Conservation (phyloP, 768 basidiomycete genomes). For the Tricholoma matsutake region DNA sequence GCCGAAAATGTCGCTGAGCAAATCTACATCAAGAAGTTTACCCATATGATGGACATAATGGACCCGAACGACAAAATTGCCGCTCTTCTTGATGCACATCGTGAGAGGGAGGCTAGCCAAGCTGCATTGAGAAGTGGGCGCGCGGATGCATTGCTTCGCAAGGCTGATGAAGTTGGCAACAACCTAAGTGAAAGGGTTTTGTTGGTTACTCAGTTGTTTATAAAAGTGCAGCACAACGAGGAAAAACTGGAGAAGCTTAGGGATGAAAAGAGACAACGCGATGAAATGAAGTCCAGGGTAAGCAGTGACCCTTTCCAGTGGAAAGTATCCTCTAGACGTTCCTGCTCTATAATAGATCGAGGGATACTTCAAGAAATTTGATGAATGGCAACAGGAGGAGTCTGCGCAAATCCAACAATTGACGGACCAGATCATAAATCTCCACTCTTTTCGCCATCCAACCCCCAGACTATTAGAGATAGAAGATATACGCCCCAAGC, state of each 20-base stretch:
- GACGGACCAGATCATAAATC: conserved; percentile 21
- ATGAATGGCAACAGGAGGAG: conserved; percentile 20
- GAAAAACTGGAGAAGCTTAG: background rate
- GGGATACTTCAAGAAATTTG: conserved; percentile 11
- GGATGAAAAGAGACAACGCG: conserved; percentile 1
- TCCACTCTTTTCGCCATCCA: conserved; percentile 16
- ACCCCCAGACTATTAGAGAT: conserved; percentile 13
- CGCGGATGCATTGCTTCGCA: background rate
- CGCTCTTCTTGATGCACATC: background rate
- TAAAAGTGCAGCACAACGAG: background rate
- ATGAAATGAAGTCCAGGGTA: background rate
- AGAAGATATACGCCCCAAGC: conserved; percentile 18
- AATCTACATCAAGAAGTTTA: conserved; percentile 5
- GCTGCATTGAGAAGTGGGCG: background rate
- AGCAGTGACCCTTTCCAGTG: background rate
- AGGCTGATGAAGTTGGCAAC: background rate
- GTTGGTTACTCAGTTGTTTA: background rate
- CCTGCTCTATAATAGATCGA: background rate
- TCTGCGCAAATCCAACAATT: conserved; percentile 20
- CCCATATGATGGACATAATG: conserved; percentile 3
- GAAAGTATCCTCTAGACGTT: background rate
- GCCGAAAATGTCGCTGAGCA: conserved; percentile 4
- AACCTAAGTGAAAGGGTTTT: background rate
- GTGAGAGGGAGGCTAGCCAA: background rate
- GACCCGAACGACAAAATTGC: conserved; percentile 1